These are phyloP conservation scores for Lignosus rhinocerotis DNA, from an alignment of 1,284 basidiomycete genomes.

Conservation along the genomic window DNA sequence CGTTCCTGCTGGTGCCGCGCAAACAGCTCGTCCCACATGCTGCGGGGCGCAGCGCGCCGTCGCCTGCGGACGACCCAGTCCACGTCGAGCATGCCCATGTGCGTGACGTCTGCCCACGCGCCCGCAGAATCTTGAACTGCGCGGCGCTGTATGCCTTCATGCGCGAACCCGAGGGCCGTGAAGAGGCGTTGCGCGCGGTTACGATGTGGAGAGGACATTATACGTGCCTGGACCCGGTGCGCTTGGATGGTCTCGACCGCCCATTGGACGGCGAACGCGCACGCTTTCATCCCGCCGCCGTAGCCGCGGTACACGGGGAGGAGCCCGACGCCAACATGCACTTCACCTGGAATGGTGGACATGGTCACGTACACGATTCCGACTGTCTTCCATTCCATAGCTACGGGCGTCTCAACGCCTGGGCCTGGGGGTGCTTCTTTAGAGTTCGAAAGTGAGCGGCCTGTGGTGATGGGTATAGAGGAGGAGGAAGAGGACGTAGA, in stretches of 20 bases:
- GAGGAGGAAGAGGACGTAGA: not conserved
- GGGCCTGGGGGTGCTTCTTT: not conserved
- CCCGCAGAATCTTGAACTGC: conserved; percentile 44
- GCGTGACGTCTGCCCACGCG: conserved; percentile 61
- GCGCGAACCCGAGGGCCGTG: conserved; percentile 44
- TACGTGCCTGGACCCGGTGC: conserved; percentile 46
- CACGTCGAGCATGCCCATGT: conserved; percentile 59
- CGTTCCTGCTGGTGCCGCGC: conserved; percentile 56
- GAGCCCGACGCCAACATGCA: conserved; percentile 54
- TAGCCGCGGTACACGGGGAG: conserved; percentile 35
- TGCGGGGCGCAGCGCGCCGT: conserved; percentile 28
- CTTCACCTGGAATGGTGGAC: conserved; percentile 41
- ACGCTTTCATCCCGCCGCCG: conserved; percentile 47
- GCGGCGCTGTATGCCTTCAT: conserved; percentile 60
- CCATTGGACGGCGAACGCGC: conserved; percentile 44
- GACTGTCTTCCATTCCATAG: conserved; percentile 24
- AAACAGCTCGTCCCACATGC: conserved; percentile 66
- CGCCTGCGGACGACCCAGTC: conserved; percentile 51
- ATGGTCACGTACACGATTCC: conserved; percentile 49
- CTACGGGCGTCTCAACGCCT: not conserved
- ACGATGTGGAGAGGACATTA: conserved; percentile 16
- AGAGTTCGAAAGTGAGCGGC: not conserved
- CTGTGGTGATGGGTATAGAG: not conserved
- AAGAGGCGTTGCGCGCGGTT: conserved; percentile 24
- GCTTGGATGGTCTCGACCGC: conserved; percentile 50